phyloP scores from a whole-genome alignment of 495 filamentous ascomycete genomes.

The Xylaria scruposa region DNA sequence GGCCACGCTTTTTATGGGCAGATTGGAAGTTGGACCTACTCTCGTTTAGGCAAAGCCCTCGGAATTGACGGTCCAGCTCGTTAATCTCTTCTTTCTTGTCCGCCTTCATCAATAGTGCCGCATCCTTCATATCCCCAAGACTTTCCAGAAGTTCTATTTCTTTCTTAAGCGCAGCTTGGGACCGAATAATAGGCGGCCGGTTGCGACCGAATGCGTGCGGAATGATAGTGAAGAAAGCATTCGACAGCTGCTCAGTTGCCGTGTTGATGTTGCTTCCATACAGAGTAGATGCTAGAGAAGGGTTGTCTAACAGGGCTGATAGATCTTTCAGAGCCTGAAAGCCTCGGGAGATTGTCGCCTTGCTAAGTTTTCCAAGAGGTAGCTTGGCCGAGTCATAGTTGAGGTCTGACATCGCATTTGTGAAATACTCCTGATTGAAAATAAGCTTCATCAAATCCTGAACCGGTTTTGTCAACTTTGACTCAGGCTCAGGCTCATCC shows the following conservation, averaged over 20 bases:
- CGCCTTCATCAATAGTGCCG: slow-evolving; percentile 74
- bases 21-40: slow-evolving; percentile 40
- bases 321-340: slow-evolving; percentile 78
- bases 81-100: slow-evolving; percentile 55
- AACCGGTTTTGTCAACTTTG: slow-evolving; percentile 61
- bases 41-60: slow-evolving; percentile 72
- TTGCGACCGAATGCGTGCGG: slow-evolving; percentile 81
- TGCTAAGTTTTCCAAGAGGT: slow-evolving; percentile 83
- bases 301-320: slow-evolving; percentile 64
- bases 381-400: slow-evolving; percentile 81
- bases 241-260: slow-evolving; percentile 68
- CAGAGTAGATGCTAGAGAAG: slow-evolving; percentile 49
- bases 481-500: slow-evolving; percentile 52
- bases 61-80: slow-evolving; percentile 72
- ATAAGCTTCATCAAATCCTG: slow-evolving; percentile 79
- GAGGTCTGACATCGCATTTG: slow-evolving; percentile 67
- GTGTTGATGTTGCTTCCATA: slow-evolving; percentile 47
- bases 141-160: slow-evolving; percentile 81
- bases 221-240: slow-evolving; percentile 80
- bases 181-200: slow-evolving; percentile 68
- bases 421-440: slow-evolving; percentile 76
- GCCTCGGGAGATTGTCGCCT: slow-evolving; percentile 71
- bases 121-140: slow-evolving; percentile 82
- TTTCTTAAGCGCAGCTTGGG: slow-evolving; percentile 62
- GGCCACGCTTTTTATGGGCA: background rate